phyloP scores from a whole-genome alignment of 495 filamentous ascomycete species.

The Penicillium flavigenum region DNA sequence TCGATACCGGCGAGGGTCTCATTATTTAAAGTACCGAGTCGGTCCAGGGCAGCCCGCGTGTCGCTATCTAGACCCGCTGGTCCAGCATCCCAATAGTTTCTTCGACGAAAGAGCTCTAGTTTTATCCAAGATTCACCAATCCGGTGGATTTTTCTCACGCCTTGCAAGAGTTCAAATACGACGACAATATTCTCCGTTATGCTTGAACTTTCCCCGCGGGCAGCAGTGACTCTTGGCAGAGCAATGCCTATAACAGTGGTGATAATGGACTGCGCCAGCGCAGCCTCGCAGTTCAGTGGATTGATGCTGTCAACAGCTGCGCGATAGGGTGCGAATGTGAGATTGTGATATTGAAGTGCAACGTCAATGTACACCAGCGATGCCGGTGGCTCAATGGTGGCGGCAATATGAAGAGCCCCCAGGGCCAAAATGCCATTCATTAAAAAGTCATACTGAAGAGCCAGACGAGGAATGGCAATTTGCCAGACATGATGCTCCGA shows the following conservation, averaged over 20 bases:
- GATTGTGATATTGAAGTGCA: constrained; percentile 51
- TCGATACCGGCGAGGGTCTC: constrained; percentile 23
- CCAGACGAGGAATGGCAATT: constrained; percentile 47
- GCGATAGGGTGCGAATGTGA: constrained; percentile 47
- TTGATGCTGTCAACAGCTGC: constrained; percentile 46
- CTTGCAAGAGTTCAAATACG: constrained; percentile 40
- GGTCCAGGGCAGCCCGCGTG: constrained; percentile 27
- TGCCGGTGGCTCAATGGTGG: constrained; percentile 34
- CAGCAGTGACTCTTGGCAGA: constrained; percentile 41
- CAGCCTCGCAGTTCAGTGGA: constrained; percentile 49
- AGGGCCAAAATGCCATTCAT: constrained; percentile 56
- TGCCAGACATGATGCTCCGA: constrained; percentile 37
- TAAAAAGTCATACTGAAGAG: constrained; percentile 51
- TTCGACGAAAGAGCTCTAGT: constrained; percentile 25
- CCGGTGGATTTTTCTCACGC: constrained; percentile 35
- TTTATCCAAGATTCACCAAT: constrained; percentile 37
- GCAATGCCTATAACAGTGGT: constrained; percentile 50
- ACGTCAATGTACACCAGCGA: constrained; percentile 48
- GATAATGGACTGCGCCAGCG: constrained; percentile 52
- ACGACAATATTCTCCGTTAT: constrained; percentile 42
- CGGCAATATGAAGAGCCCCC: constrained; percentile 54
- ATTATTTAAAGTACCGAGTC: constrained; percentile 29
- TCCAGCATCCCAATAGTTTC: constrained; percentile 20
- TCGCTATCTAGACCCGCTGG: constrained; percentile 23
- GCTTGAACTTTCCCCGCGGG: constrained; percentile 29